phyloP scores from a whole-genome alignment of 2,329 filamentous ascomycete species.

The Ascochyta fabae region DNA sequence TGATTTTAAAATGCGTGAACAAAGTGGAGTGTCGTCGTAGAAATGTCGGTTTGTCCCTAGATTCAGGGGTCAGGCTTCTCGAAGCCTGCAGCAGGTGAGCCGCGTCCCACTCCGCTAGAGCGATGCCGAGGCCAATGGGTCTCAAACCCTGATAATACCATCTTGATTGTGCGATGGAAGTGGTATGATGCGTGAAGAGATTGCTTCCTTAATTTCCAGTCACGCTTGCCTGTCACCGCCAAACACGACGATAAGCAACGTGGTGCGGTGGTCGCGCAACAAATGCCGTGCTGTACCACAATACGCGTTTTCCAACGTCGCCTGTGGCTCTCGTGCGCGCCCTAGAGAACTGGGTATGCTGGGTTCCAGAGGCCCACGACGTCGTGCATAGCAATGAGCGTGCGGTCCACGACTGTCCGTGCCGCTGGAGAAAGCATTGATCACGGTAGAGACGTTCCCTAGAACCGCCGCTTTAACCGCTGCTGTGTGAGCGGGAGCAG shows the following conservation, averaged over 20 bases:
- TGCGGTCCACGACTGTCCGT: conserved; percentile 13
- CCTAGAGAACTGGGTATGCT: conserved; percentile 4
- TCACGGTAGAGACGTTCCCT: conserved; percentile 4
- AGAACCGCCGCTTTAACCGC: conserved; percentile 13
- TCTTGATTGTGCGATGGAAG: conserved; percentile 16
- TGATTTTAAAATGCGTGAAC: conserved; percentile 28
- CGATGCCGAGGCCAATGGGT: conserved; percentile 13
- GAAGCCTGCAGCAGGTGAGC: conserved; percentile 36
- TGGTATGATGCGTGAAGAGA: conserved; percentile 19
- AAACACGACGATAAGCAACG: conserved; percentile 1
- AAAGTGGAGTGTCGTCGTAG: conserved; percentile 2
- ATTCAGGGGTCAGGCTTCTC: conserved; percentile 32
- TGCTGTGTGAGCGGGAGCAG: background rate
- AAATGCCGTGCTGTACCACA: background rate
- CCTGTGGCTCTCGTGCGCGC: conserved; percentile 11
- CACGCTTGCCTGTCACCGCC: conserved; percentile 2
- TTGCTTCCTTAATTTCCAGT: conserved; percentile 18
- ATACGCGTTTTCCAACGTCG: background rate
- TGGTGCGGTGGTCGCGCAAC: background rate
- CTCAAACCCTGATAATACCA: conserved; percentile 12
- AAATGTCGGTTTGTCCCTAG: background rate
- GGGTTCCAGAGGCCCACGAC: conserved; percentile 5
- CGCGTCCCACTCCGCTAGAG: conserved; percentile 10
- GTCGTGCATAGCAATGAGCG: conserved; percentile 9
- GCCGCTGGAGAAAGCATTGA: conserved; percentile 19